Conservation (phyloP, 2,329 filamentous ascomycete species). For the Sporothrix globosa region DNA sequence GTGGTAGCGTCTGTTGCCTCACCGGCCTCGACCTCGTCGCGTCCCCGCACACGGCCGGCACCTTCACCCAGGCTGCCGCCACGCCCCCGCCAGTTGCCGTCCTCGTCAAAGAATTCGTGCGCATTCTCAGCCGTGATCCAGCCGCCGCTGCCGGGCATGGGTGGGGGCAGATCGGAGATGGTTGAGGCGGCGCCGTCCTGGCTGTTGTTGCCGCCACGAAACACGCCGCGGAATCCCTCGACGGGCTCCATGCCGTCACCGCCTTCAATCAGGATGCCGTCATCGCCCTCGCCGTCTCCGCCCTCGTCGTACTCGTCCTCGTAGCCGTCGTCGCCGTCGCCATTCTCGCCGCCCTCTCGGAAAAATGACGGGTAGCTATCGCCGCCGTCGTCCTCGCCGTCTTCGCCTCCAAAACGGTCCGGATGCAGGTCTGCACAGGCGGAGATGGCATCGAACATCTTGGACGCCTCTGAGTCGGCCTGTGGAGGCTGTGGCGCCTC, state of each 20-base stretch:
- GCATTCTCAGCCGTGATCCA: conserved; percentile 95
- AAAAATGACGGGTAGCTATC: conserved; percentile 60
- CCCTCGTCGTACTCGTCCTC: conserved; percentile 52
- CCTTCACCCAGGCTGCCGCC: conserved; percentile 63
- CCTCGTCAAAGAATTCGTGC: conserved; percentile 76
- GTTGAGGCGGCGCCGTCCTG: conserved; percentile 46
- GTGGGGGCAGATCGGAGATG: conserved; percentile 61
- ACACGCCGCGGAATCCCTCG: conserved; percentile 62
- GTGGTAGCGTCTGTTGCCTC: conserved; percentile 31
- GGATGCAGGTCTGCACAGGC: conserved; percentile 77
- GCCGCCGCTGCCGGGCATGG: conserved; percentile 72
- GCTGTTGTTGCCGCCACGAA: conserved; percentile 43
- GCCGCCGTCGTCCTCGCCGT: conserved; percentile 53
- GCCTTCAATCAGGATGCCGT: conserved; percentile 62
- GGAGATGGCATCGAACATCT: conserved; percentile 71
- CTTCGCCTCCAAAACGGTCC: conserved; percentile 64
- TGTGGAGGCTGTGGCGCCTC: conserved; percentile 37
- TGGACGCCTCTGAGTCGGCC: conserved; percentile 44
- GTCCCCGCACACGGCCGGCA: conserved; percentile 60
- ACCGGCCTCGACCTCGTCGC: conserved; percentile 57
- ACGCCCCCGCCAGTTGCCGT: conserved; percentile 74
- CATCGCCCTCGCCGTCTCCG: conserved; percentile 60
- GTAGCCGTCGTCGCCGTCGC: conserved; percentile 58
- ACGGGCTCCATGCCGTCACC: conserved; percentile 54
- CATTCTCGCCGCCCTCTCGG: conserved; percentile 56